Conservation (phyloP, 169 alveolate genomes). For the Eimeria tenella region DNA sequence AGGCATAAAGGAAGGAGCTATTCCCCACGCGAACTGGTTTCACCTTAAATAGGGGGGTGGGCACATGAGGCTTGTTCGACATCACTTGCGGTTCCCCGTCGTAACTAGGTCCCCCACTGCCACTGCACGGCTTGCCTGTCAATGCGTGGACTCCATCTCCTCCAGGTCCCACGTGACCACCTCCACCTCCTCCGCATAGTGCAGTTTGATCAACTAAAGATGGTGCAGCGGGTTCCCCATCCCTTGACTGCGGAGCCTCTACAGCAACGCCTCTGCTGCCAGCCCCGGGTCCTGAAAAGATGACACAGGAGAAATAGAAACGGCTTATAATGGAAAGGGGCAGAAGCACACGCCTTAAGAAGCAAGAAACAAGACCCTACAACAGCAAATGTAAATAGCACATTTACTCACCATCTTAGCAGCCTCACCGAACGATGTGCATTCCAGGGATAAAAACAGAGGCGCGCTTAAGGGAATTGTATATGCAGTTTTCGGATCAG, state of each 20-base stretch:
- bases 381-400: neutral
- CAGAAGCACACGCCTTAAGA: neutral
- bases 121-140: constrained; percentile 52
- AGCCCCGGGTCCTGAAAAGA: constrained; percentile 37
- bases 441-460: no score
- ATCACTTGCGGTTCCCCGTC: neutral
- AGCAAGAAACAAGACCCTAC: neutral
- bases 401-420: neutral
- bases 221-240: neutral
- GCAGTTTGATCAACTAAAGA: neutral
- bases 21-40: neutral
- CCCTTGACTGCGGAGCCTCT: neutral
- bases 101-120: constrained; percentile 66
- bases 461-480: no score
- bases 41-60: neutral
- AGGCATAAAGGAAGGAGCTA: neutral
- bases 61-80: neutral
- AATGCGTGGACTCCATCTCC: constrained; percentile 76
- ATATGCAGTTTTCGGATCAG: no score
- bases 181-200: constrained; percentile 76
- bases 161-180: constrained; percentile 76
- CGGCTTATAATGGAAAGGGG: neutral
- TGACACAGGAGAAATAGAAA: neutral
- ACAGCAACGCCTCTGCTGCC: constrained; percentile 61
- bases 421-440: neutral